Conservation (phyloP, 2,329 filamentous ascomycete genomes). For the Exophiala spinifera region DNA sequence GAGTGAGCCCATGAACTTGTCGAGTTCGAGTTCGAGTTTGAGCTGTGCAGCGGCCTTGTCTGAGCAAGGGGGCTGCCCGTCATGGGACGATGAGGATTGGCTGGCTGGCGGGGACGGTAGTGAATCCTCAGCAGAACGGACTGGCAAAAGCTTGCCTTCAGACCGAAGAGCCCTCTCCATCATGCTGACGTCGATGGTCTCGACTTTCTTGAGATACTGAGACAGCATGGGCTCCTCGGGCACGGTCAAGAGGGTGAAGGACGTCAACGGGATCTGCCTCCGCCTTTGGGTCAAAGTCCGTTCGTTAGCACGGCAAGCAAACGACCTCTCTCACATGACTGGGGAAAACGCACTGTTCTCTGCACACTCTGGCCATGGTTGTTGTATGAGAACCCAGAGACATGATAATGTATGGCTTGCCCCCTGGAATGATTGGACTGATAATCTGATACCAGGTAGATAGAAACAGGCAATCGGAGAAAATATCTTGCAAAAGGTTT, state of each 20-base stretch:
- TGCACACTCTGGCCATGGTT: not conserved
- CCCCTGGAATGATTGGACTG: not conserved
- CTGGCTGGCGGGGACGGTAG: not conserved
- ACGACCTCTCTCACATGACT: not conserved
- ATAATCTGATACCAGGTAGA: not conserved
- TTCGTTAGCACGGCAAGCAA: not conserved
- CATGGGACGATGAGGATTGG: not conserved
- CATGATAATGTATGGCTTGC: not conserved
- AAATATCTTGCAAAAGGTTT: not conserved
- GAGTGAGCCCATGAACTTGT: constrained; percentile 14
- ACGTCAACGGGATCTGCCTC: constrained; percentile 14
- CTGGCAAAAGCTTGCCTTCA: not conserved
- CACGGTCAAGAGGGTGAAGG: constrained; percentile 17
- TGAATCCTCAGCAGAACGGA: not conserved
- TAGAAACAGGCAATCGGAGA: too few species aligned
- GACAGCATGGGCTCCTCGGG: constrained; percentile 17
- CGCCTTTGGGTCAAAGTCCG: not conserved
- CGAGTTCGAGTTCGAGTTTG: constrained; percentile 13
- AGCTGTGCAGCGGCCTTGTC: not conserved
- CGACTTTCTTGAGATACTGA: constrained; percentile 9
- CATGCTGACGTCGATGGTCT: constrained; percentile 13
- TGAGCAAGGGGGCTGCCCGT: not conserved
- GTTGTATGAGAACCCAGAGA: not conserved
- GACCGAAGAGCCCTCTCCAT: constrained; percentile 1
- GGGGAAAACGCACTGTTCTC: not conserved